These are phyloP conservation scores for Phytophthora pistaciae DNA, from an alignment of 352 stramenopile species.

Conservation along the genomic window DNA sequence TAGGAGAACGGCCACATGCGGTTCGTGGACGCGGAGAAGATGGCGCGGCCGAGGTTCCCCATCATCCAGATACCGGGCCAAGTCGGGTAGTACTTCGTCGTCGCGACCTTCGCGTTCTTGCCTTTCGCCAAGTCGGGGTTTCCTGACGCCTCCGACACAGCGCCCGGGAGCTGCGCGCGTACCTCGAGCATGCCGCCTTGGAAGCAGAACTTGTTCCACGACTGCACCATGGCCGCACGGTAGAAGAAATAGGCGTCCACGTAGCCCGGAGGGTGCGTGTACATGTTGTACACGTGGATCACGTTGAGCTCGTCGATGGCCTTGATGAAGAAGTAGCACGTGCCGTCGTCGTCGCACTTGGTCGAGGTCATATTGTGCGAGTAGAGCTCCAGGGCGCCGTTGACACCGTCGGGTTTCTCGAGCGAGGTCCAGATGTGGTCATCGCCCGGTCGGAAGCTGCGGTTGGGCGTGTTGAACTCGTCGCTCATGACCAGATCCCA, in stretches of 20 bases:
- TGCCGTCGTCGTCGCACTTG: conserved; percentile 51
- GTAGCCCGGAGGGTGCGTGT: conserved; percentile 56
- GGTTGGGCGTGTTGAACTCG: conserved; percentile 93
- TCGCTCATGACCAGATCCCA: conserved; percentile 93
- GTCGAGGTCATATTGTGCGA: conserved; percentile 80
- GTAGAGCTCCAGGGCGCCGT: conserved; percentile 93
- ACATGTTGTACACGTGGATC: conserved; percentile 68
- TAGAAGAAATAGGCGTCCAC: conserved; percentile 60
- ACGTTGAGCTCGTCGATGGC: conserved; percentile 42
- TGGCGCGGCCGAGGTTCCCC: conserved; percentile 96
- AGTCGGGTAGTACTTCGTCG: conserved; percentile 75
- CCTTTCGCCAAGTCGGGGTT: conserved; percentile 60
- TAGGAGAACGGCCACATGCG: conserved; percentile 98
- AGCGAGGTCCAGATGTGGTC: conserved; percentile 96
- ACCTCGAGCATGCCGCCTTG: conserved; percentile 96
- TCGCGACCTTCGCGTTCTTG: conserved; percentile 54
- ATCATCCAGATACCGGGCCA: conserved; percentile 98
- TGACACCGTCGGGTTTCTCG: conserved; percentile 94
- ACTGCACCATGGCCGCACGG: conserved; percentile 90
- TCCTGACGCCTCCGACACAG: conserved; percentile 46
- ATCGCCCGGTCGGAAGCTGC: conserved; percentile 90
- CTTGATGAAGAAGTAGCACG: conserved; percentile 64
- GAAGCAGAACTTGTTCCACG: conserved; percentile 97
- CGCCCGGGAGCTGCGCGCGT: conserved; percentile 86
- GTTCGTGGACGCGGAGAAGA: conserved; percentile 95